phyloP scores from a whole-genome alignment of 1,284 basidiomycete genomes.

The Trichosporon faecale region DNA sequence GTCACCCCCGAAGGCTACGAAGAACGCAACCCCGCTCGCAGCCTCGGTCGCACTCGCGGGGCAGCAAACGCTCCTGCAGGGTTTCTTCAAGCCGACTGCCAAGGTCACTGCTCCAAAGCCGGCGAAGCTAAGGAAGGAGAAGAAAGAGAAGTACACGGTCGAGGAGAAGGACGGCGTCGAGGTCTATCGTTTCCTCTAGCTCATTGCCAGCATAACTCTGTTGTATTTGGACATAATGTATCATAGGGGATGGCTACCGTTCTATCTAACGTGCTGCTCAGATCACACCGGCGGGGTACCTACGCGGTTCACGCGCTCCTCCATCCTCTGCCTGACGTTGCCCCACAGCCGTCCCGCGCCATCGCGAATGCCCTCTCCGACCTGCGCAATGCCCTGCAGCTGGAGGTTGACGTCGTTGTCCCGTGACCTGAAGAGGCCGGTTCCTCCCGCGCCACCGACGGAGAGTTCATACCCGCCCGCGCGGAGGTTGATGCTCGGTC shows the following conservation, averaged over 20 bases:
- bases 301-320: slow-evolving; percentile 72
- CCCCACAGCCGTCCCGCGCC: slow-evolving; percentile 81
- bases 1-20: not conserved
- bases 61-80: not conserved
- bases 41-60: no score
- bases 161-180: not conserved
- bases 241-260: not conserved
- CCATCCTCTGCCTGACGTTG: slow-evolving; percentile 82
- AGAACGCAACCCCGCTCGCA: no score
- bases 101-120: not conserved
- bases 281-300: slow-evolving; percentile 35
- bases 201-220: not conserved
- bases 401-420: slow-evolving; percentile 68
- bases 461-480: slow-evolving; percentile 86
- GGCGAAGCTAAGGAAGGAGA: not conserved
- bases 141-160: not conserved
- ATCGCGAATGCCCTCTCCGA: slow-evolving; percentile 54
- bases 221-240: not conserved
- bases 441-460: slow-evolving; percentile 74
- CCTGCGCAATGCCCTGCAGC: slow-evolving; percentile 70
- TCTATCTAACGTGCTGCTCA: not conserved
- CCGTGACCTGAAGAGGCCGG: slow-evolving; percentile 68
- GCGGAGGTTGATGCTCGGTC: slow-evolving; percentile 66
- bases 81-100: not conserved
- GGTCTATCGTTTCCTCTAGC: not conserved